Conservation (phyloP, 805 yeast genomes). For the Candida argentea region DNA sequence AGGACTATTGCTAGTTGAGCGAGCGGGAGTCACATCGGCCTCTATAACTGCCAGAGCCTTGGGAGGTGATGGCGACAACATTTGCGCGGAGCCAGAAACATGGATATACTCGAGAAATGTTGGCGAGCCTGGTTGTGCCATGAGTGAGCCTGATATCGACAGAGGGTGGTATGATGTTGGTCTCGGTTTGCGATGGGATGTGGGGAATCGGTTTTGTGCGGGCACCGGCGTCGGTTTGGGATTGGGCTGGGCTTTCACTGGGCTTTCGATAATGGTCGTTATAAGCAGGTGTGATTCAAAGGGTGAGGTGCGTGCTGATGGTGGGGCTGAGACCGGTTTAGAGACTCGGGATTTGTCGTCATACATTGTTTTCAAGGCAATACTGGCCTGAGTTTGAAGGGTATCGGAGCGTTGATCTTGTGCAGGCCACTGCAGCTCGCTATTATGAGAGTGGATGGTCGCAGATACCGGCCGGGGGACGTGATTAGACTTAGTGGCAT, state of each 20-base stretch:
- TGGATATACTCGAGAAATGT: too few relatives aligned
- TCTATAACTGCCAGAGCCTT: conserved; percentile 18
- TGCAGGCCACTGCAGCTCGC: conserved; percentile 20
- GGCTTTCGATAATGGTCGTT: conserved; percentile 39
- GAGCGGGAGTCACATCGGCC: conserved; percentile 4
- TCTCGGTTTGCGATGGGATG: conserved; percentile 51
- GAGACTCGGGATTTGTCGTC: conserved; percentile 39
- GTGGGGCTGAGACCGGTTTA: conserved; percentile 6
- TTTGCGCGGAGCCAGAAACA: conserved; percentile 21
- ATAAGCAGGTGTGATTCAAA: too few relatives aligned
- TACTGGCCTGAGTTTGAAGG: conserved; percentile 45
- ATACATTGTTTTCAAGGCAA: conserved; percentile 65
- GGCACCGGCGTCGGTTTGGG: conserved; percentile 6
- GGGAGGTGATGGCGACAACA: conserved; percentile 28
- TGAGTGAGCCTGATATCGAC: conserved; percentile 25
- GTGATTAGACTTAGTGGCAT: too few relatives aligned
- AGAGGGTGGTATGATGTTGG: conserved; percentile 82
- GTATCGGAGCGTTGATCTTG: conserved; percentile 22
- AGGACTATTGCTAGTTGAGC: conserved; percentile 7
- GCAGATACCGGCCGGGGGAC: too few relatives aligned
- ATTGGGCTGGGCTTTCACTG: conserved; percentile 15
- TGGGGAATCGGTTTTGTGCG: conserved; percentile 29
- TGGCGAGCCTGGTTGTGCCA: conserved; percentile 6
- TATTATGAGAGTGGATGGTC: too few relatives aligned
- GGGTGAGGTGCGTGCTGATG: too few relatives aligned